Conservation (phyloP, 148 eudicot species). For the Tetragonia tetragonoides region DNA sequence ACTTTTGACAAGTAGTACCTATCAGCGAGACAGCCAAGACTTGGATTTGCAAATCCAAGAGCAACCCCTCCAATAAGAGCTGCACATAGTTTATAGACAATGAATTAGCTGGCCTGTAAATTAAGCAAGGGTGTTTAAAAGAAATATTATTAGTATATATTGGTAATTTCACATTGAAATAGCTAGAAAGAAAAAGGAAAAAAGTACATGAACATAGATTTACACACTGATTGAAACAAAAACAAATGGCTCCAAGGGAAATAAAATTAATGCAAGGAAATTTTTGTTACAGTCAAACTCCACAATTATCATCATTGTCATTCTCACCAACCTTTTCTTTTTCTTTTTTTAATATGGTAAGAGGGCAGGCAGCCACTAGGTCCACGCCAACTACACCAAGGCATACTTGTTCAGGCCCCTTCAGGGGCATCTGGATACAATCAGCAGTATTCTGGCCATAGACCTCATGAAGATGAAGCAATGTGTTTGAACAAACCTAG, state of each 20-base stretch:
- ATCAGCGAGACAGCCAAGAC: slow-evolving; percentile 77
- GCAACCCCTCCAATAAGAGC: slow-evolving; percentile 79
- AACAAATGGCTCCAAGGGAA: neutral
- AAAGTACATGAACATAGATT: neutral
- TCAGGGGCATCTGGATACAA: too few relatives aligned
- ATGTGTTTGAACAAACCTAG: neutral
- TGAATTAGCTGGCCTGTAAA: neutral
- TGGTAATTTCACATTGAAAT: neutral
- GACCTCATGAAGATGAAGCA: neutral
- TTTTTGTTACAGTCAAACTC: neutral
- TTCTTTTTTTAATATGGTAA: neutral
- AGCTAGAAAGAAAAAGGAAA: too few relatives aligned
- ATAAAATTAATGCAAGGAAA: neutral
- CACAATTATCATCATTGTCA: neutral
- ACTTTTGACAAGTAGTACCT: slow-evolving; percentile 58
- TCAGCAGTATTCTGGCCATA: neutral
- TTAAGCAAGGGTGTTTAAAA: neutral
- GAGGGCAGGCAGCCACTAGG: neutral
- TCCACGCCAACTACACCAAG: too few relatives aligned
- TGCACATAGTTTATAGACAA: slow-evolving; percentile 31
- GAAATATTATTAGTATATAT: neutral
- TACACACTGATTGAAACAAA: neutral
- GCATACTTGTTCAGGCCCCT: too few relatives aligned
- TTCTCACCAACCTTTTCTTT: neutral
- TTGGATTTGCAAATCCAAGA: slow-evolving; percentile 77